Base-by-base conservation (phyloP, 2,329 filamentous ascomycete genomes). In the Meredithiella fracta region DNA sequence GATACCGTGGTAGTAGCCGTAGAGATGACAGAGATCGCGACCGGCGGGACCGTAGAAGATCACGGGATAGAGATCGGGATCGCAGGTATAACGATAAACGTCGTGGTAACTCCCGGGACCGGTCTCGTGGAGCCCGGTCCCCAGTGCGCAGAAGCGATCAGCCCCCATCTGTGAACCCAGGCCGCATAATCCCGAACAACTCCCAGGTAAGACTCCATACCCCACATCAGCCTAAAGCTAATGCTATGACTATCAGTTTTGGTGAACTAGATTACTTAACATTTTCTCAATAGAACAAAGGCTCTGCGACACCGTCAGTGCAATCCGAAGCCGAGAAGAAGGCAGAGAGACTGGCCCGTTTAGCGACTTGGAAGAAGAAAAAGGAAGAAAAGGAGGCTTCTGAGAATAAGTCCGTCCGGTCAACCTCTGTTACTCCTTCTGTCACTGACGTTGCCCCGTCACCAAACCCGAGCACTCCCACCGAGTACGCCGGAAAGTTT, bases 311-410 rank as follows among this genome's bases (percentile, higher is more conserved):
- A 56, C n/a, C 50, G 15, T 31, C 50, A 22, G 20, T 31, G 17
- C 80, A 80, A 63, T 74, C 78, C 29, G 85, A 88, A 63, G 78
- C 80, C 59, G 82, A 88, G 52, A 88, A 85, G 65, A 87, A 90
- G 67, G 85, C 83, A 52, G 86, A 91, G 67, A 76, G 86, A 60
- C 74, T 89, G 47, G 86, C 86, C 26, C 90, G 87, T 65, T 70
- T 94, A 26, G 86, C 91, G 66, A 86, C 86, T 57, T 95, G 89
- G 90, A 95, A 95, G 70, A 85, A 88, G 68, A 91, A 90, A 69
- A 83, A 88, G 65, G 85, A 87, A 61, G 80, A 82, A 65, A 58
- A 55, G 47, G 53, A 55, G 8, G 83, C 83, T 62, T 78, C 77
- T 60, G 86, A 86, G 65, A 80, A 80, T 65, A 87, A 79, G 68